Conservation (phyloP, 2,329 filamentous ascomycete genomes). For the Metarhizium sp. region DNA sequence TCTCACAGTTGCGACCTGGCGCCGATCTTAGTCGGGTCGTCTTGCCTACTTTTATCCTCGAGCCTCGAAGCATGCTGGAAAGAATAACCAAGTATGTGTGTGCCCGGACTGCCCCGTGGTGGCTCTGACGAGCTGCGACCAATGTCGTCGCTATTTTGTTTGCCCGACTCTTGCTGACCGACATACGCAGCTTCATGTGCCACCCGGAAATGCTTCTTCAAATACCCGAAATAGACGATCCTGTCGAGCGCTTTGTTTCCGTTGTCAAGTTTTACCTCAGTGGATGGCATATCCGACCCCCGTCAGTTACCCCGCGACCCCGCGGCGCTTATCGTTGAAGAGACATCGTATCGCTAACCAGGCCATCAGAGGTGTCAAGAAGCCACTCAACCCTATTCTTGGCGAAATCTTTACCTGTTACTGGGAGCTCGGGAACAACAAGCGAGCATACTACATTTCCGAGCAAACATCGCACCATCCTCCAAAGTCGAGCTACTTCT, state of each 20-base stretch:
- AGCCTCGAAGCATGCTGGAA: conserved; percentile 96
- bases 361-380: conserved; percentile 76
- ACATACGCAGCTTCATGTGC: conserved; percentile 78
- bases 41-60: conserved; percentile 93
- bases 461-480: conserved; percentile 98
- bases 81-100: conserved; percentile 84
- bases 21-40: conserved; percentile 92
- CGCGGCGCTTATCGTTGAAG: neutral
- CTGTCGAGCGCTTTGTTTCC: conserved; percentile 78
- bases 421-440: conserved; percentile 83
- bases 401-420: conserved; percentile 93
- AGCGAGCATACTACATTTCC: conserved; percentile 86
- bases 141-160: neutral
- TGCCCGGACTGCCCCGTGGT: neutral
- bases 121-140: neutral
- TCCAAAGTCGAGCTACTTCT: conserved; percentile 98
- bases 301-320: conserved; percentile 46
- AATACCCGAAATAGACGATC: conserved; percentile 81
- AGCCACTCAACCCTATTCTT: conserved; percentile 91
- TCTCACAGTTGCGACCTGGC: conserved; percentile 89
- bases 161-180: neutral
- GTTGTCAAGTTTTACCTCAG: conserved; percentile 98
- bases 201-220: conserved; percentile 91
- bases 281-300: conserved; percentile 97
- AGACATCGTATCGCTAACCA: neutral